Base-by-base conservation (phyloP, 1,284 basidiomycete species). In the Apiotrichum veenhuisii region DNA sequence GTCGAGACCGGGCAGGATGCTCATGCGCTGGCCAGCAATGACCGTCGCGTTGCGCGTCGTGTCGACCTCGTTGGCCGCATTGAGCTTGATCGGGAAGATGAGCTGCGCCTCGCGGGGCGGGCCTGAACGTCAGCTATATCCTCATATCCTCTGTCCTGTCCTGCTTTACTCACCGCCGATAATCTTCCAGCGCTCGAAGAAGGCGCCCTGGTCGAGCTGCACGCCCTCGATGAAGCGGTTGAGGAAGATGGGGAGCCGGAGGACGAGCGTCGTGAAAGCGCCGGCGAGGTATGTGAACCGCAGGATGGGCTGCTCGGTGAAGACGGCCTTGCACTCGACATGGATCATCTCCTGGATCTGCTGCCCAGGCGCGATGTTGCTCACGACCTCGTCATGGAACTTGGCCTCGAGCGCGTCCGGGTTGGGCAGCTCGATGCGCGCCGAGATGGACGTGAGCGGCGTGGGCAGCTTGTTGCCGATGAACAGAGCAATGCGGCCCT, bases 101-200 rank as follows among this genome's bases (percentile, higher is more conserved):
- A 79, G 78, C 75, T 98, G 96, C 20, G 88, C 84, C 79, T 99
- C 96, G 54, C 93, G 83, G 25, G 93, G 92, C 27, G 94, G 82
- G 1, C 77, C 76, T 72, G 52, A 33, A 10, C 20, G 27, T 42
- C 44, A 46, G 26, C 20, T 5, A n/a, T 20, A n/a, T 18, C 49
- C 10, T 56, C 43, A 22, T 48, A 33, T n/a, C n/a, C n/a, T n/a
- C 8, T 14, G 3, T 30, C n/a, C 14, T 20, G 1, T 34, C 33
- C 18, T 33, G 23, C 20, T n/a, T 15, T 25, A 66, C 73, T 57
- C 51, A 76, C 92, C 93, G 20, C 95, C 95, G 57, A 98, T 97
- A 68, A 97, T 80, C 76, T 92, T 92, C 96, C 96, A 99, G 53
- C 96, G 82, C 76, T 97, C 94, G 76, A 98, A 98, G 82, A 98